Evolutionary conservation across 768 basidiomycete species (phyloP).

Genomic region (Scleroderma citrinum): DNA sequence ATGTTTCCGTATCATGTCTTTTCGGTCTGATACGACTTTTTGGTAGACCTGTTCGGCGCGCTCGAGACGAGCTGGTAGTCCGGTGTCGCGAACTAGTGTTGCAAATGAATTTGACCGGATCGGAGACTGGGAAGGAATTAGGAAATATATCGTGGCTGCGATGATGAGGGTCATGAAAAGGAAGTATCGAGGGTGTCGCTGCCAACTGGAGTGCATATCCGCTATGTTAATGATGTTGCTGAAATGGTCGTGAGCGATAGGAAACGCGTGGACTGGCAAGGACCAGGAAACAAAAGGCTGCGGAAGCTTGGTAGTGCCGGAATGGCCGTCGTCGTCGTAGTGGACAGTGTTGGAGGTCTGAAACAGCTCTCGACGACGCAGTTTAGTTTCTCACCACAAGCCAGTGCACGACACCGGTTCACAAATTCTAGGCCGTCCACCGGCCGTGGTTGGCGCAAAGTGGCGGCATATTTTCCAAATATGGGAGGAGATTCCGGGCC

Average conservation of each 20-base stretch:
- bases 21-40: constrained; percentile 35
- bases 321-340: too few species aligned
- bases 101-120: constrained; percentile 19
- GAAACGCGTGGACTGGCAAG: background rate
- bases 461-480: too few species aligned
- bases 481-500: too few species aligned
- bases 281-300: too few species aligned
- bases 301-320: too few species aligned
- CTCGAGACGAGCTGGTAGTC: constrained; percentile 35
- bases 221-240: background rate
- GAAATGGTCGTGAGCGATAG: constrained; percentile 3
- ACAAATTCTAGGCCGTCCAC: too few species aligned
- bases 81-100: constrained; percentile 25
- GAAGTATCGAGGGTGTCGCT: constrained; percentile 50
- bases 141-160: constrained; percentile 42
- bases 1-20: constrained; percentile 47
- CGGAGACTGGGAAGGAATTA: constrained; percentile 31
- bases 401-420: too few species aligned
- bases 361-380: too few species aligned
- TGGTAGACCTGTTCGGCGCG: constrained; percentile 43
- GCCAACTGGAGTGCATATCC: constrained; percentile 28
- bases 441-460: too few species aligned
- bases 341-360: too few species aligned
- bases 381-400: too few species aligned
- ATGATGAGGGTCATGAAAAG: constrained; percentile 38